A percentile compares a stretch with the other conserved stretches of the same genome.
Conservation (phyloP, 2,329 filamentous ascomycete species). For the Fusarium bulbicola region DNA sequence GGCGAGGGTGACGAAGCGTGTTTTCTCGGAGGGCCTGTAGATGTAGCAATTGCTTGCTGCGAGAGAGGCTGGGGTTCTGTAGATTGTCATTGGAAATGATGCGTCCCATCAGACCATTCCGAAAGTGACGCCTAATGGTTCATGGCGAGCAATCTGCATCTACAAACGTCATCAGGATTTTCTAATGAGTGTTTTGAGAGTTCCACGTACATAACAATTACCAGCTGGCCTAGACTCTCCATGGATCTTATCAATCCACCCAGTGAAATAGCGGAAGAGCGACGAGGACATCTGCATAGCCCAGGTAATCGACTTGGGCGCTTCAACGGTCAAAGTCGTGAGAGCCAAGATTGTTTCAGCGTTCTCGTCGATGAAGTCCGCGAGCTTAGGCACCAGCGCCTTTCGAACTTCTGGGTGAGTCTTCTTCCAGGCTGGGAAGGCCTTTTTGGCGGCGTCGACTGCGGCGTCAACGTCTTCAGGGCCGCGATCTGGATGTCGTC, state of each 20-base stretch:
- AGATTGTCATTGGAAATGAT: neutral
- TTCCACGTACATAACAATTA: rapidly evolving
- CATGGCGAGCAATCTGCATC: neutral
- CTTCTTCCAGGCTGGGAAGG: neutral
- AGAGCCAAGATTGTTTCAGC: neutral
- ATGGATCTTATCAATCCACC: rapidly evolving
- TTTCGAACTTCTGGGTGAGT: rapidly evolving
- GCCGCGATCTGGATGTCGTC: neutral
- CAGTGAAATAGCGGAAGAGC: neutral
- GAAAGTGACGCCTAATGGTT: neutral
- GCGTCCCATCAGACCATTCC: rapidly evolving
- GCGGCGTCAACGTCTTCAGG: rapidly evolving
- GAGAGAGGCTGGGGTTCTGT: neutral
- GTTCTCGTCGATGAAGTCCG: rapidly evolving
- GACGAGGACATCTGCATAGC: rapidly evolving
- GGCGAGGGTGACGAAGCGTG: rapidly evolving
- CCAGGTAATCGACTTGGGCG: rapidly evolving
- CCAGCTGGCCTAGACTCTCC: rapidly evolving
- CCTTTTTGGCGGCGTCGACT: rapidly evolving
- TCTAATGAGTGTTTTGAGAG: no score
- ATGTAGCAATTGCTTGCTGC: neutral
- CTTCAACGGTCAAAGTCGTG: neutral
- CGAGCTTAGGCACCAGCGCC: rapidly evolving
- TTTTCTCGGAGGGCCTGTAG: neutral
- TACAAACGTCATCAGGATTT: neutral